phyloP scores from a whole-genome alignment of 768 basidiomycete species.

The Xerocomellus chrysenteron region DNA sequence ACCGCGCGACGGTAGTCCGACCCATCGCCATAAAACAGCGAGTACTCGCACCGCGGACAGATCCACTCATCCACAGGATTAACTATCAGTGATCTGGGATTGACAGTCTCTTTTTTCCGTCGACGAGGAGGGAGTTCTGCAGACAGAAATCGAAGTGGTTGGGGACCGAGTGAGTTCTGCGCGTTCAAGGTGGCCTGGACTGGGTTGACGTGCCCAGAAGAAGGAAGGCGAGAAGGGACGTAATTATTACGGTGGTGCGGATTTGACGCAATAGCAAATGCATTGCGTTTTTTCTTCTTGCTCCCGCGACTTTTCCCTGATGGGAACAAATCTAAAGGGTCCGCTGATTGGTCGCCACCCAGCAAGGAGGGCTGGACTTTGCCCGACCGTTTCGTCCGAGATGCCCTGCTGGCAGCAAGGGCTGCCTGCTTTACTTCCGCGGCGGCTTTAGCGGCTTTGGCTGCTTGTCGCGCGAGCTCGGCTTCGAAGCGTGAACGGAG shows the following conservation, averaged over 20 bases:
- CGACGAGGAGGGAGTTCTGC: constrained; percentile 63
- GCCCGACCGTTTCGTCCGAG: constrained; percentile 38
- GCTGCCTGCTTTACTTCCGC: constrained; percentile 53
- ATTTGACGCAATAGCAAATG: constrained; percentile 89
- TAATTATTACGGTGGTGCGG: constrained; percentile 96
- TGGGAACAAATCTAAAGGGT: constrained; percentile 40
- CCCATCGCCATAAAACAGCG: constrained; percentile 87
- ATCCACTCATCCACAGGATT: constrained; percentile 87
- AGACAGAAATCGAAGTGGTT: constrained; percentile 63
- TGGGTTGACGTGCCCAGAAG: constrained; percentile 40
- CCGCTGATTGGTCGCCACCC: constrained; percentile 36
- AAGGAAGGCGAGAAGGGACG: constrained; percentile 78
- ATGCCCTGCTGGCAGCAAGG: constrained; percentile 35
- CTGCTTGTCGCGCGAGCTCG: constrained; percentile 70
- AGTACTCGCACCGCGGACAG: constrained; percentile 92
- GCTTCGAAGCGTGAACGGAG: constrained; percentile 69
- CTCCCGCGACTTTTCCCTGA: constrained; percentile 30
- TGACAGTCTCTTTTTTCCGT: constrained; percentile 28
- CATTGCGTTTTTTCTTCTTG: constrained; percentile 95
- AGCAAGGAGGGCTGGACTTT: constrained; percentile 35
- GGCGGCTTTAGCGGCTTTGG: constrained; percentile 49
- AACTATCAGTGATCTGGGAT: constrained; percentile 39
- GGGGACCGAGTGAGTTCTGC: constrained; percentile 55
- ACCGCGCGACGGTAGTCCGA: constrained; percentile 61
- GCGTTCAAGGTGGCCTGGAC: constrained; percentile 41